Evolutionary conservation across 805 yeast species (phyloP).

Genomic region (Hanseniaspora occidentalis): DNA sequence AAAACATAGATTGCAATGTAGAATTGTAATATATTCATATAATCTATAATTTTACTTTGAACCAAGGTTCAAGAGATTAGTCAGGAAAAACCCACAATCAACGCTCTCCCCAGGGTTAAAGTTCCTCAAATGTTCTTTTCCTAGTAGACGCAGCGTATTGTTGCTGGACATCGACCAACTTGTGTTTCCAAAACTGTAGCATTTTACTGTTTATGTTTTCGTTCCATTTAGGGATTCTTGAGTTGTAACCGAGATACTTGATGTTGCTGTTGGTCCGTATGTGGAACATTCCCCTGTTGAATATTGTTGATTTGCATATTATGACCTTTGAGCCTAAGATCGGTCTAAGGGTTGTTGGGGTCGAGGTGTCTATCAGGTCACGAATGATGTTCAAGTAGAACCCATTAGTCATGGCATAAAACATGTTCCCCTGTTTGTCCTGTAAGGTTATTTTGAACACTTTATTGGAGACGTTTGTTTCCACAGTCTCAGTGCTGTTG

Average conservation of each 20-base stretch:
- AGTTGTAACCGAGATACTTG: background rate
- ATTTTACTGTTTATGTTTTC: constrained; percentile 22
- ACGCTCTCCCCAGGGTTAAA: too few relatives aligned
- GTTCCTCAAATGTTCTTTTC: constrained; percentile 9
- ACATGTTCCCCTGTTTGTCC: constrained; percentile 36
- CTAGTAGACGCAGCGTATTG: constrained; percentile 3
- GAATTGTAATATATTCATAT: background rate
- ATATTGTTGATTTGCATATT: constrained; percentile 32
- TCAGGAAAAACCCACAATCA: too few relatives aligned
- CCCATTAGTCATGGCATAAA: constrained; percentile 42
- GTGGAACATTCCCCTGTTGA: constrained; percentile 36
- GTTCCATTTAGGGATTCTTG: constrained; percentile 23
- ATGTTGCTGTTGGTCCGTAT: constrained; percentile 12
- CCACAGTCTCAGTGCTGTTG: too few relatives aligned
- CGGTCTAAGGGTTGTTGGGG: constrained; percentile 33
- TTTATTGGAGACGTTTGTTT: constrained; percentile 6
- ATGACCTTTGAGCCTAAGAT: constrained; percentile 48
- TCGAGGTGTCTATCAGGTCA: constrained; percentile 30
- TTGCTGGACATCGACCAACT: constrained; percentile 8
- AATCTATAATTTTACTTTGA: too few relatives aligned
- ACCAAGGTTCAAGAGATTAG: too few relatives aligned
- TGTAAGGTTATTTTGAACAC: constrained; percentile 45
- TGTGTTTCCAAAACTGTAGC: constrained; percentile 19
- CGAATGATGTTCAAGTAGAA: background rate
- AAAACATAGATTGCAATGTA: too few relatives aligned